These are phyloP conservation scores for Leishmania aethiopica DNA, from an alignment of 208 protist species.

Conservation along the genomic window DNA sequence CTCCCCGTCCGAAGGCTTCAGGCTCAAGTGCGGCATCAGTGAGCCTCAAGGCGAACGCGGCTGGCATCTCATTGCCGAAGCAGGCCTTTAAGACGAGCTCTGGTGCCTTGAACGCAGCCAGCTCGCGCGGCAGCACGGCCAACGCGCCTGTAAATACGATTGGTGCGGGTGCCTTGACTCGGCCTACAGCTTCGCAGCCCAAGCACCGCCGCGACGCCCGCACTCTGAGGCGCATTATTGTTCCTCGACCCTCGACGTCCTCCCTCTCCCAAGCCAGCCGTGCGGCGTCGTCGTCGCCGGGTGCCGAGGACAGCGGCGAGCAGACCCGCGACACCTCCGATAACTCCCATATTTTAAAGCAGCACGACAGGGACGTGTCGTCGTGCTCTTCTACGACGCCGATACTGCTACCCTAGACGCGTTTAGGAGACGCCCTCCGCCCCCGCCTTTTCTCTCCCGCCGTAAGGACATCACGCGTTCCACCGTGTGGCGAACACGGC, in stretches of 20 bases:
- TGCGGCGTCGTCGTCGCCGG: constrained; percentile 1
- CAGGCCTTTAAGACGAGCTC: not conserved
- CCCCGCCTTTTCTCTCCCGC: not conserved
- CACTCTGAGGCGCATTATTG: constrained; percentile 27
- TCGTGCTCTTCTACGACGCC: not conserved
- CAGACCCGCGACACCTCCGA: not conserved
- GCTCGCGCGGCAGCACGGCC: not conserved
- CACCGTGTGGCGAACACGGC: not conserved
- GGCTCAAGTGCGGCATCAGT: not conserved
- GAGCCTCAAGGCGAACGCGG: not conserved
- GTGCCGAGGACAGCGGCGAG: not conserved
- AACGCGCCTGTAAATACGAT: not conserved
- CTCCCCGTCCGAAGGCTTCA: not conserved
- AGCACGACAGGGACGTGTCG: not conserved
- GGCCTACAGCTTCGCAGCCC: not conserved
- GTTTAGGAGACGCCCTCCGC: not conserved
- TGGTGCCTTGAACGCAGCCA: not conserved
- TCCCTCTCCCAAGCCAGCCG: not conserved
- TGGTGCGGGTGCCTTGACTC: not conserved
- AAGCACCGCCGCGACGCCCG: constrained; percentile 29
- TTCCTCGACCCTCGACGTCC: constrained; percentile 8
- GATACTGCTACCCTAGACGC: not conserved
- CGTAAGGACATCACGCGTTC: not conserved
- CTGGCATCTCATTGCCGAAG: not conserved
- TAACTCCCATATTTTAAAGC: not conserved